These are phyloP conservation scores for Xanthoparmelia taractica DNA, from an alignment of 495 filamentous ascomycete genomes.

Conservation along the genomic window DNA sequence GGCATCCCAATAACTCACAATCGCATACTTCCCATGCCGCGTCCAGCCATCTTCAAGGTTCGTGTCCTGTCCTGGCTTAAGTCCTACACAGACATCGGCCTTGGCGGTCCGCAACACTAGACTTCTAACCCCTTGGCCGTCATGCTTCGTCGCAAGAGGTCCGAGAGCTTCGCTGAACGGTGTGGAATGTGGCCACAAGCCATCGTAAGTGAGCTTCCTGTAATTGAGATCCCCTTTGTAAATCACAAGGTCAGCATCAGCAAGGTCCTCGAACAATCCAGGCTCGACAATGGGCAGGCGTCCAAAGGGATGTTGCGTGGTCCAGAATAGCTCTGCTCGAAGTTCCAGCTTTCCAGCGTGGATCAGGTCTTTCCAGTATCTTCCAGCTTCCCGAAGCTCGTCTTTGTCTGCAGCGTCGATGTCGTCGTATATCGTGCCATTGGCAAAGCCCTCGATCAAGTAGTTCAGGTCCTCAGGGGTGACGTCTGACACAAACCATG, in stretches of 20 bases:
- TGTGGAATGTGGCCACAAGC: slow-evolving; percentile 78
- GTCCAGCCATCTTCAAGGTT: slow-evolving; percentile 81
- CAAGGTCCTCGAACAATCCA: slow-evolving; percentile 63
- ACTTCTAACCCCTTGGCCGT: slow-evolving; percentile 64
- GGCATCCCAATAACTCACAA: slow-evolving; percentile 76
- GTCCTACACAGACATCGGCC: slow-evolving; percentile 73
- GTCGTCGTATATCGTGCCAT: slow-evolving; percentile 62
- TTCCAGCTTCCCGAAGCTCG: slow-evolving; percentile 44
- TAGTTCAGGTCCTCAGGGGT: slow-evolving; percentile 73
- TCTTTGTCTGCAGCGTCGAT: slow-evolving; percentile 56
- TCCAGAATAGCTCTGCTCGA: slow-evolving; percentile 83
- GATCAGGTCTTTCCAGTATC: slow-evolving; percentile 69
- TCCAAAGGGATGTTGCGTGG: slow-evolving; percentile 74
- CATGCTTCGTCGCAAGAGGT: slow-evolving; percentile 54
- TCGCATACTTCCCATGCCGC: slow-evolving; percentile 91
- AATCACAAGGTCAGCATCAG: slow-evolving; percentile 75
- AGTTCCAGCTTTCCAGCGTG: slow-evolving; percentile 70
- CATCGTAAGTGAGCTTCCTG: slow-evolving; percentile 79
- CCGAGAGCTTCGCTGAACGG: slow-evolving; percentile 83
- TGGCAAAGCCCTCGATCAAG: slow-evolving; percentile 62
- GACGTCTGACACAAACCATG: slow-evolving; percentile 96
- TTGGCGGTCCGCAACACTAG: slow-evolving; percentile 87
- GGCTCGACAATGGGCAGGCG: slow-evolving; percentile 59
- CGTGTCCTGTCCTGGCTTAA: slow-evolving; percentile 73
- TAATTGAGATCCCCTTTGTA: slow-evolving; percentile 98